Percentiles rank a stretch among this genome's conserved stretches.
Evolutionary conservation across 2,329 filamentous ascomycete genomes (phyloP).

Genomic region (Pleochaeta shiraiana): DNA sequence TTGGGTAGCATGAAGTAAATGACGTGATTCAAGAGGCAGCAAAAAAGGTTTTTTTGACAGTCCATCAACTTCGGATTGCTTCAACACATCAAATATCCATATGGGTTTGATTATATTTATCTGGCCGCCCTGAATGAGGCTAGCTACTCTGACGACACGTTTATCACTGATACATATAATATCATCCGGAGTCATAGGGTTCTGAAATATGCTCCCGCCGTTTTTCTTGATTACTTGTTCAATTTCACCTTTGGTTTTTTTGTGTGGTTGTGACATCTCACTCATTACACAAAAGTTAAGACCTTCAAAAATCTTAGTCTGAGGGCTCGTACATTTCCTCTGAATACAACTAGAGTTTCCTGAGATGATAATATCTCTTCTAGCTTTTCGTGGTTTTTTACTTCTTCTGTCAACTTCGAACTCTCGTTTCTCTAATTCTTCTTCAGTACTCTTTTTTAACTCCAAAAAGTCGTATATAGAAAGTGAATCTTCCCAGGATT

Average conservation of each 20-base stretch:
- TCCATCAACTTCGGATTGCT: conserved; percentile 27
- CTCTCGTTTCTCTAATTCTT: conserved; percentile 48
- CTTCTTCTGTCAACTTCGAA: conserved; percentile 52
- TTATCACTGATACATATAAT: conserved; percentile 66
- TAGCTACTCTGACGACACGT: conserved; percentile 60
- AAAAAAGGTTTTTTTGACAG: conserved; percentile 30
- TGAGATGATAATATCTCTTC: conserved; percentile 46
- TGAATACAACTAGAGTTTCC: conserved; percentile 34
- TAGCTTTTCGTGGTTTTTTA: conserved; percentile 38
- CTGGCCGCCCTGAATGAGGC: conserved; percentile 49
- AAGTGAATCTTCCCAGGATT: conserved; percentile 60
- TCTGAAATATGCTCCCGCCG: conserved; percentile 61
- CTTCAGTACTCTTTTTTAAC: conserved; percentile 44
- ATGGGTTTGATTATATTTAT: conserved; percentile 53
- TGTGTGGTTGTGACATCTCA: conserved; percentile 45
- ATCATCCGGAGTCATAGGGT: conserved; percentile 34
- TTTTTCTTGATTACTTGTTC: conserved; percentile 66
- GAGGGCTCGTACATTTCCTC: conserved; percentile 30
- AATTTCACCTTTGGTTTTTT: conserved; percentile 56
- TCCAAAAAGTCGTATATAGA: conserved; percentile 57
- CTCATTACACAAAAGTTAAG: conserved; percentile 69
- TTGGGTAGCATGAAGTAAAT: conserved; percentile 50
- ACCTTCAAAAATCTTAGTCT: conserved; percentile 47
- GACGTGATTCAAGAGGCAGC: conserved; percentile 36
- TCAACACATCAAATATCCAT: conserved; percentile 58